Conservation (phyloP, 163 green algal genomes). For the Scenedesmus sp. region DNA sequence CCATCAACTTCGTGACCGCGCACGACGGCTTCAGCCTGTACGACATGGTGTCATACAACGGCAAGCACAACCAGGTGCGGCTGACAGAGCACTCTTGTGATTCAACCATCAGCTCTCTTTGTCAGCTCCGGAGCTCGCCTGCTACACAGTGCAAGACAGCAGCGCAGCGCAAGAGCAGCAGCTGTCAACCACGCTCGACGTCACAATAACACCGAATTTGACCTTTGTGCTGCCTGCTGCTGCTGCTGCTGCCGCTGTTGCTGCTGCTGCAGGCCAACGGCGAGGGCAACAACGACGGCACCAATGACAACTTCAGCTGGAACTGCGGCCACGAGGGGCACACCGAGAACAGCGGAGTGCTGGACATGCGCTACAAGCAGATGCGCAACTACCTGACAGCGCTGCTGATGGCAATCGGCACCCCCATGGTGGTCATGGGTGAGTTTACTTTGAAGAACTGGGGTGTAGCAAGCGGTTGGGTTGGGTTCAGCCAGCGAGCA, state of each 20-base stretch:
- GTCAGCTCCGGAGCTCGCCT: background rate
- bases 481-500: background rate
- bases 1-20: conserved; percentile 97
- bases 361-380: conserved; percentile 82
- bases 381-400: conserved; percentile 94
- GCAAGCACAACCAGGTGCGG: conserved; percentile 91
- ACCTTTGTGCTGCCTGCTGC: background rate
- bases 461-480: background rate
- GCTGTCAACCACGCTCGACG: no score
- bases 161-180: no score
- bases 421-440: conserved; percentile 93
- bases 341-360: conserved; percentile 64
- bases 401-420: conserved; percentile 90
- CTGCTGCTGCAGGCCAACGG: conserved; percentile 76
- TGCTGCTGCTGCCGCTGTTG: background rate
- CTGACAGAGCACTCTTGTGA: background rate
- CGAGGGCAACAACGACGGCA: conserved; percentile 90
- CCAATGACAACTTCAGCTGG: conserved; percentile 97
- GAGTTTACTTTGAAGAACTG: background rate
- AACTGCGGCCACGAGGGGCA: conserved; percentile 94
- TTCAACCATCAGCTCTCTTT: background rate
- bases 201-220: no score
- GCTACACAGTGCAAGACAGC: no score
- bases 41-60: conserved; percentile 96
- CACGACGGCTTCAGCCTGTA: conserved; percentile 97